Evolutionary conservation across 148 eudicot genomes (phyloP), one percentile per base, ranked within the genome.

Genomic region (Talinum fruticosum): DNA sequence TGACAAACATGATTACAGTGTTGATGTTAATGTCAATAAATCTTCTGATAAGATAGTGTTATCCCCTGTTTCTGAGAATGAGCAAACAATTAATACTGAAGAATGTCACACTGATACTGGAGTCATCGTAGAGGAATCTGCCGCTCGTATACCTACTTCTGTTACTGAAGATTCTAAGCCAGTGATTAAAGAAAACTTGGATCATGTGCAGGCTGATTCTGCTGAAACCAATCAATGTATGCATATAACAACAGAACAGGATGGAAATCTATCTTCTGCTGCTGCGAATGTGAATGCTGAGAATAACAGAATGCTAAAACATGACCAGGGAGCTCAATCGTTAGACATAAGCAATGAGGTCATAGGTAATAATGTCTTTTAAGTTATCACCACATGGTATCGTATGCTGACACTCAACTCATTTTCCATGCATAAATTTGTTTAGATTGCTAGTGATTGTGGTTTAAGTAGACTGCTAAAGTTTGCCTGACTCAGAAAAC

Each of bases 161-260:
- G 70, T 68, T 44, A 7, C 33, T 38, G 75, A 74, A 72, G 78
- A 67, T 69, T 75, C 82, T 30, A 30, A 69, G 67, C 51, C 65
- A 71, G 74, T 66, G 47, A 64, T 64, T 47, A 44, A 78, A 21
- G 80, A 77, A 44, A 76, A 57, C 38, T 7, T 66, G 32, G 62
- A 49, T 69, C 51, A 70, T 41, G 35, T 70, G 47, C 79, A 74
- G 71, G 75, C 57, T 66, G 73, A 23, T 44, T 74, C 30, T 75
- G 74, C 79, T 57, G 41, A n/a, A 21, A 13, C 23, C 80, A 81
- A 68, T 33, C 80, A 75, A 64, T 82, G 71, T 86, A 78, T 49
- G 75, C 15, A 81, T 79, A 34, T 51, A 47, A 65, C 38, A 69
- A 81, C 77, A 62, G 83, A 79, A 73, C 83, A 36, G 29, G 78